Conservation (phyloP, 2,329 filamentous ascomycete genomes). For the Aspergillus spinulosporus region DNA sequence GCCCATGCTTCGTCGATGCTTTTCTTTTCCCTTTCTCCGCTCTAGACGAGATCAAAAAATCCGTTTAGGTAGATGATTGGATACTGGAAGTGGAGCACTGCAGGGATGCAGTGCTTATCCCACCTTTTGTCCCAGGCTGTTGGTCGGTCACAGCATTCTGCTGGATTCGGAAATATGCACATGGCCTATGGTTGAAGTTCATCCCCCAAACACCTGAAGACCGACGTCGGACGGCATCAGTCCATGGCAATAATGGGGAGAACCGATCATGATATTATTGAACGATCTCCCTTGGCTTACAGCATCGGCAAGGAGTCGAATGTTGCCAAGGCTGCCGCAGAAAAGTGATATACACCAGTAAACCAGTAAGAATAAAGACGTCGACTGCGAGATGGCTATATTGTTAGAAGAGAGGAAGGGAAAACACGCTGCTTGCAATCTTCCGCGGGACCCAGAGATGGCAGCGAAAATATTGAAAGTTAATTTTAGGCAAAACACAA, state of each 20-base stretch:
- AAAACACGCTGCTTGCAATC: too few species aligned
- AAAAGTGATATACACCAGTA: neutral
- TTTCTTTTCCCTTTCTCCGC: slow-evolving; percentile 16
- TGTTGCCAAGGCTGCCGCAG: slow-evolving; percentile 2
- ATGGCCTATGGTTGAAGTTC: slow-evolving; percentile 8
- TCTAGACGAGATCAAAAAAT: slow-evolving; percentile 15
- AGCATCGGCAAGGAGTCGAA: slow-evolving; percentile 8
- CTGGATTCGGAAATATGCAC: slow-evolving; percentile 10
- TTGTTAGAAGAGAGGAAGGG: too few species aligned
- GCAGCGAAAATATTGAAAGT: too few species aligned
- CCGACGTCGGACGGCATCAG: neutral
- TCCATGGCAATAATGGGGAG: neutral
- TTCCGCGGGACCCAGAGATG: too few species aligned
- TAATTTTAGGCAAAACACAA: too few species aligned
- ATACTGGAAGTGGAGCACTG: slow-evolving; percentile 26
- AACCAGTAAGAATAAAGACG: too few species aligned
- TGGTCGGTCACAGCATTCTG: slow-evolving; percentile 11
- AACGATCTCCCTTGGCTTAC: slow-evolving; percentile 10
- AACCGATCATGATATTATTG: slow-evolving; percentile 4
- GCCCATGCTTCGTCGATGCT: slow-evolving; percentile 6
- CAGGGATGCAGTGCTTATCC: slow-evolving; percentile 35
- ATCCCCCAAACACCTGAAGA: neutral
- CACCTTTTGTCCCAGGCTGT: slow-evolving; percentile 20
- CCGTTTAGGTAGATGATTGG: slow-evolving; percentile 23
- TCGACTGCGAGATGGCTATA: too few species aligned